A percentile compares a stretch with the other conserved stretches of the same genome.
These are phyloP conservation scores for Populus euphratica DNA, from an alignment of 345 rosid species.

Conservation along the genomic window DNA sequence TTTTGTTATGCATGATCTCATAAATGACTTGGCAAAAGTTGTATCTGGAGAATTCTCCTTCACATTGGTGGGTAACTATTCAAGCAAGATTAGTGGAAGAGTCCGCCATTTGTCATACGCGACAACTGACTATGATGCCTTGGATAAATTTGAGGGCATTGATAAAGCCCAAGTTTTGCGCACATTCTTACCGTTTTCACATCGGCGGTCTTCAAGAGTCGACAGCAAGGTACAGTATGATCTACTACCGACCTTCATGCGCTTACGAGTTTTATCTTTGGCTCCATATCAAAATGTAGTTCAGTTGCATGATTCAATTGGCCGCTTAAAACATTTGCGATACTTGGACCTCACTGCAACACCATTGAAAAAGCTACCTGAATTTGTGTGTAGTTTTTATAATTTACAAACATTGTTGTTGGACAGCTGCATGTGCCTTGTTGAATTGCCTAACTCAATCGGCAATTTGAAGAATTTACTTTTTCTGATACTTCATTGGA, in stretches of 20 bases:
- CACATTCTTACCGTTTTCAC: not conserved
- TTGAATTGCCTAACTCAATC: not conserved
- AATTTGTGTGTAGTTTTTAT: not conserved
- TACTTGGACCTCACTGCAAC: not conserved
- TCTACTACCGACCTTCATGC: not conserved
- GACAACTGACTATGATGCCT: too few relatives aligned
- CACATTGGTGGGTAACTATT: not conserved
- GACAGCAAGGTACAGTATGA: not conserved
- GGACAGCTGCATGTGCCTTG: not conserved
- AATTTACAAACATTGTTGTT: not conserved
- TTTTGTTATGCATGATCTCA: constrained; percentile 12
- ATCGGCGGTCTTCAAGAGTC: not conserved
- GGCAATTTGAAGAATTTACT: not conserved
- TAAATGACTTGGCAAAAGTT: constrained; percentile 12
- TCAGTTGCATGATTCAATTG: not conserved
- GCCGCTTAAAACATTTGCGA: not conserved
- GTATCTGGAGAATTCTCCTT: constrained; percentile 14
- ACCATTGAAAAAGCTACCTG: not conserved
- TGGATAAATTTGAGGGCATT: not conserved
- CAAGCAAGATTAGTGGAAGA: not conserved
- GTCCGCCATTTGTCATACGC: not conserved
- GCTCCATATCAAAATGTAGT: not conserved
- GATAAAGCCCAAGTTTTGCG: not conserved
- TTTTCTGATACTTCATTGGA: not conserved
- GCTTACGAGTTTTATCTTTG: not conserved